phyloP scores from a whole-genome alignment of 768 basidiomycete species.

The Trametes elegans region DNA sequence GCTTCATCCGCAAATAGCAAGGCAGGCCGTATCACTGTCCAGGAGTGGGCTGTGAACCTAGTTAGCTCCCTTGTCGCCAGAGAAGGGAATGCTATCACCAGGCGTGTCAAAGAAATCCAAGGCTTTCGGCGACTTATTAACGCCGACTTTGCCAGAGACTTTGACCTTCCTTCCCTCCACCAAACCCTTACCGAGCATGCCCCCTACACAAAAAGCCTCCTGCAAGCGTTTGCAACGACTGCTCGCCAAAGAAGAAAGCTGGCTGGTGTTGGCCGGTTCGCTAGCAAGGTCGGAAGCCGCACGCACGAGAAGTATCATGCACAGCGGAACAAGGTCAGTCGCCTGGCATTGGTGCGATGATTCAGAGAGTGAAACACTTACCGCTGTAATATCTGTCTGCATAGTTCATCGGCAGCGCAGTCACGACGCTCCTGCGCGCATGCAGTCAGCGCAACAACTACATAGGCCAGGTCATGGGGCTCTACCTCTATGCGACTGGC shows the following conservation, averaged over 20 bases:
- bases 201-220: too few species aligned
- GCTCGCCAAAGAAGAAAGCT: slow-evolving; percentile 3
- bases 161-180: too few species aligned
- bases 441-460: slow-evolving; percentile 34
- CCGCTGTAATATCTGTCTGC: not conserved
- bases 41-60: slow-evolving; percentile 28
- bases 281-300: too few species aligned
- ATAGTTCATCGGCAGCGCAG: not conserved
- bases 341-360: too few species aligned
- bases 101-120: slow-evolving; percentile 1
- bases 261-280: too few species aligned
- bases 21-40: slow-evolving; percentile 16
- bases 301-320: not conserved
- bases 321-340: not conserved
- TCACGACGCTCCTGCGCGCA: slow-evolving; percentile 22
- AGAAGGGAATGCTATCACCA: slow-evolving; percentile 13
- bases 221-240: not conserved
- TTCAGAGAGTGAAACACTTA: too few species aligned
- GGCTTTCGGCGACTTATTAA: not conserved
- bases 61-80: slow-evolving; percentile 10
- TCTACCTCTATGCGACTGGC: slow-evolving; percentile 34
- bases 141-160: not conserved
- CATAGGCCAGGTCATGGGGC: slow-evolving; percentile 23
- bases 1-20: slow-evolving; percentile 14
- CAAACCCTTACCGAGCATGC: too few species aligned